Base-by-base conservation (phyloP, 768 basidiomycete species). In the Fomitopsis serialis region DNA sequence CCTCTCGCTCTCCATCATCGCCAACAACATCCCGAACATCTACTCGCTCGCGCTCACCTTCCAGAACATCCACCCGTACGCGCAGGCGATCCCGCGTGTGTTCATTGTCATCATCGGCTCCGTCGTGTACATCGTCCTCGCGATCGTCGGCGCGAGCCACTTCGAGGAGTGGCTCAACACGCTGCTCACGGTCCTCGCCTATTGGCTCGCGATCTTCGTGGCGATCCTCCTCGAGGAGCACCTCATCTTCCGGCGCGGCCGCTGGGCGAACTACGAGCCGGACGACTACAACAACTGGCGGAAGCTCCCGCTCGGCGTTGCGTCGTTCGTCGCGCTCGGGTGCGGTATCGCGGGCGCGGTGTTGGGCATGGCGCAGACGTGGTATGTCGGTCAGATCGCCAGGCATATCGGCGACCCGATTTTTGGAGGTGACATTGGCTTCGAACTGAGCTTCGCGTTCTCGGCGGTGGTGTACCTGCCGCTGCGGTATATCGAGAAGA, bases 161-260 rank as follows among this genome's bases (percentile, higher is more conserved):
- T 76, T 76, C 65, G 62, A 71, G 42, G 44, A 47, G 17, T 65
- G 67, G 47, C 70, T 76, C 44, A 71, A 74, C 52, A 70, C 67
- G 48, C 68, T 72, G 15, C 60, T 63, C 34, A 60, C 61, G 40
- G 51, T 67, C 29, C 57, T 67, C 42, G 48, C 54, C 13, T 76
- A 78, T 67, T 78, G 76, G 76, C 70, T 76, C 50, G 66, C 71
- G 19, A 74, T 75, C 56, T 76, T 70, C 67, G 61, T 60, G 48
- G 60, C 62, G 25, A 70, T 77, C 56, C 63, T 77, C n/a, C 50
- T 74, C 34, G 66, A 71, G 56, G 76, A 77, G 64, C 76, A 78
- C 66, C 68, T 72, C 56, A 65, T 76, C 57, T 75, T 78, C 74
- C 69, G 74, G 35, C 54, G 59, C 22, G 70, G 69, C 40, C 54